These are phyloP conservation scores for Pezicula rhizophila DNA, from an alignment of 2,329 filamentous ascomycete genomes.

Conservation along the genomic window DNA sequence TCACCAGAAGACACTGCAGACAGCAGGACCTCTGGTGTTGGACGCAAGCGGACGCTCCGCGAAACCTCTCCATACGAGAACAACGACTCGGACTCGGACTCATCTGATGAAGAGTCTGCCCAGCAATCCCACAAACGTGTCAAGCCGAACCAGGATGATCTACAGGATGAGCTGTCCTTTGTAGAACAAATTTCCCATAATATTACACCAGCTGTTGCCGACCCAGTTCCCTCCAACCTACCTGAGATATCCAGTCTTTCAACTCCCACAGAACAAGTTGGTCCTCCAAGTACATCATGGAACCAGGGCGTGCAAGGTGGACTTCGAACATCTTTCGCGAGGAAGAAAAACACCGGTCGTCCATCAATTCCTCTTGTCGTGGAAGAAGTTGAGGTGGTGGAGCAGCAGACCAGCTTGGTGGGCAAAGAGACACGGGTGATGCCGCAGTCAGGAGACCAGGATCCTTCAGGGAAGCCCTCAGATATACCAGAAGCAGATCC, in stretches of 20 bases:
- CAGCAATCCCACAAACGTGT: slow-evolving; percentile 6
- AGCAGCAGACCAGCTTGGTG: not conserved
- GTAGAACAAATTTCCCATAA: slow-evolving; percentile 10
- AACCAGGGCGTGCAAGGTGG: slow-evolving; percentile 35
- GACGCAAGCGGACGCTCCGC: slow-evolving; percentile 28
- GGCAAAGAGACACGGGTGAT: not conserved
- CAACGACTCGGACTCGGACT: slow-evolving; percentile 10
- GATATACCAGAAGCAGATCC: too few relatives aligned
- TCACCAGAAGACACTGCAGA: slow-evolving; percentile 32
- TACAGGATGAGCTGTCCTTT: slow-evolving; percentile 16
- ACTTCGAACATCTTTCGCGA: slow-evolving; percentile 35
- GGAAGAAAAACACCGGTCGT: slow-evolving; percentile 6
- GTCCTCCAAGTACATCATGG: slow-evolving; percentile 33
- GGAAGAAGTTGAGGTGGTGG: not conserved
- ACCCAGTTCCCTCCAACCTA: not conserved
- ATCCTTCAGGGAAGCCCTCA: too few relatives aligned
- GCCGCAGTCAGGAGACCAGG: too few relatives aligned
- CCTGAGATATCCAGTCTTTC: not conserved
- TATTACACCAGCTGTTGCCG: not conserved
- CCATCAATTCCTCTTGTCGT: not conserved
- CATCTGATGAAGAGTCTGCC: slow-evolving; percentile 18
- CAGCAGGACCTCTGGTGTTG: slow-evolving; percentile 39
- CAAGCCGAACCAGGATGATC: slow-evolving; percentile 2
- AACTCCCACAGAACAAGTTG: not conserved
- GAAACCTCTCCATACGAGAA: slow-evolving; percentile 4